Conservation (phyloP, 2,329 filamentous ascomycete species). For the Pseudocercospora fijiensis region DNA sequence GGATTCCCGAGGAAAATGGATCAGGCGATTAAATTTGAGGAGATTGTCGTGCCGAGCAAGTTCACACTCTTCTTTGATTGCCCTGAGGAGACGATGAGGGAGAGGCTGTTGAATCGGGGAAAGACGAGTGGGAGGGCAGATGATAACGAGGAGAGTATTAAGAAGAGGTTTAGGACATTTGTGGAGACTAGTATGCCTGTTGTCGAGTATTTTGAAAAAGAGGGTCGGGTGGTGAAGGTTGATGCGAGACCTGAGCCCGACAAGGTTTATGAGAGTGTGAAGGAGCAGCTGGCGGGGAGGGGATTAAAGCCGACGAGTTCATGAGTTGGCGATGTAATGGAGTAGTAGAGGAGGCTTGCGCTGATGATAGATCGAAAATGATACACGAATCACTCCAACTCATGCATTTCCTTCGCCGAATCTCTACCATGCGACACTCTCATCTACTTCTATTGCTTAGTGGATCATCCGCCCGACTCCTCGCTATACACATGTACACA, state of each 20-base stretch:
- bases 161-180: constrained; percentile 93
- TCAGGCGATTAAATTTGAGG: constrained; percentile 91
- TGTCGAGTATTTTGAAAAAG: constrained; percentile 75
- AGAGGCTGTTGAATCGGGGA: constrained; percentile 78
- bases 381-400: not conserved
- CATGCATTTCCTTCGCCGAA: not conserved
- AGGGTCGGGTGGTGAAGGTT: constrained; percentile 78
- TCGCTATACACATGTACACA: constrained; percentile 4
- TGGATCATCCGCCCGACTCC: not conserved
- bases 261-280: constrained; percentile 59
- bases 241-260: constrained; percentile 68
- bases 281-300: constrained; percentile 47
- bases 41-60: constrained; percentile 76
- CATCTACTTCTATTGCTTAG: constrained; percentile 3
- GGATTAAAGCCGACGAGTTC: constrained; percentile 37
- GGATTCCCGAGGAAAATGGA: constrained; percentile 97
- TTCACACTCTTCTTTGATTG: constrained; percentile 95
- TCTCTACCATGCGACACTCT: not conserved
- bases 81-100: constrained; percentile 83
- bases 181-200: constrained; percentile 97
- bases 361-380: not conserved
- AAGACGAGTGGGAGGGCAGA: constrained; percentile 89
- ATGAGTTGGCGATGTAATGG: not conserved
- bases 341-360: not conserved
- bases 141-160: constrained; percentile 93